Evolutionary conservation across 129 eudicot species (phyloP).

Genomic region (Kitagawia praeruptora): DNA sequence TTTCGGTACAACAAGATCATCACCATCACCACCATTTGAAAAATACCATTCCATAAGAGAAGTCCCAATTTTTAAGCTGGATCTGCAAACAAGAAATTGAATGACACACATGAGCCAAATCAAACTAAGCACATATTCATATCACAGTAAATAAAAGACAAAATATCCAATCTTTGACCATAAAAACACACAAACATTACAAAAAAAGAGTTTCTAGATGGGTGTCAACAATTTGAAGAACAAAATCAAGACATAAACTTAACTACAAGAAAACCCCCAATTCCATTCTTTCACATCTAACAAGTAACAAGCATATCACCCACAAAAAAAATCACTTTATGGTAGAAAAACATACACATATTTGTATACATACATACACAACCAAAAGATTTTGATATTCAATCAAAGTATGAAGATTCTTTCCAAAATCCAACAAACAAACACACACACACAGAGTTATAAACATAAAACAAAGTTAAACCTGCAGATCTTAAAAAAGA

Average conservation of each 20-base stretch:
- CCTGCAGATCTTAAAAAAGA: not conserved
- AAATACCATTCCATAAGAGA: slow-evolving; percentile 59
- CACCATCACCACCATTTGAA: slow-evolving; percentile 21
- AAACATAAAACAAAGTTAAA: not conserved
- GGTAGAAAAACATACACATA: not conserved
- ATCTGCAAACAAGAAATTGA: not conserved
- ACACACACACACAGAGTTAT: not conserved
- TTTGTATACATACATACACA: no score
- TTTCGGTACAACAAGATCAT: slow-evolving; percentile 59
- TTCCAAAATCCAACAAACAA: not conserved
- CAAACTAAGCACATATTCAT: not conserved
- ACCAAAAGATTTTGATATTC: not conserved
- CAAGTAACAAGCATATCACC: not conserved
- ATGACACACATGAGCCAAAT: not conserved
- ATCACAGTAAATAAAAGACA: not conserved
- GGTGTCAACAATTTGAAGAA: not conserved
- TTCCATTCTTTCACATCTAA: not conserved
- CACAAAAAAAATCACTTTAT: not conserved
- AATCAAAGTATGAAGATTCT: not conserved
- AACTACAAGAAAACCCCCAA: not conserved
- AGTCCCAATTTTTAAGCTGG: not conserved
- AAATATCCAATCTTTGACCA: not conserved
- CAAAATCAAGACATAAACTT: not conserved
- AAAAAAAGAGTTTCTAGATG: not conserved
- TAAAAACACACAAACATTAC: not conserved